Conservation (phyloP, 305 asterid genomes). For the Fraxinus sp. region DNA sequence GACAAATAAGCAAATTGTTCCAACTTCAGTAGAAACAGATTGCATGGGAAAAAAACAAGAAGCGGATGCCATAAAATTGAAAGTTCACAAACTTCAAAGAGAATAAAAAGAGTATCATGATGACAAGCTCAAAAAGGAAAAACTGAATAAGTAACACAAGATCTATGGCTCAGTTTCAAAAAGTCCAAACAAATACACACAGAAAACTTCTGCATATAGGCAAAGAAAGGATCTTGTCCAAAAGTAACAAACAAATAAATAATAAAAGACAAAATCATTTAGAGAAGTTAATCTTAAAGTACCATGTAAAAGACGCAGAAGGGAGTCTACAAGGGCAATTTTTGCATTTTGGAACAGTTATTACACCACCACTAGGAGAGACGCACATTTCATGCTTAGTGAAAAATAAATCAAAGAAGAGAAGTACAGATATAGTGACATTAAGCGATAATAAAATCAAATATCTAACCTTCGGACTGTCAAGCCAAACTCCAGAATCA, state of each 20-base stretch:
- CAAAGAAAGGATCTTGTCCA: background rate
- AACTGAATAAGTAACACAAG: background rate
- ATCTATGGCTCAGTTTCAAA: background rate
- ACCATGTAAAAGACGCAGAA: background rate
- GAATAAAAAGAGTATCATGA: background rate
- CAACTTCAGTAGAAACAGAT: background rate
- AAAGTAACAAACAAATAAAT: background rate
- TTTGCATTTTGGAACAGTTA: slow-evolving; percentile 11
- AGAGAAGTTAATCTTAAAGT: background rate
- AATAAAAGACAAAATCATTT: background rate
- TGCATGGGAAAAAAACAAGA: background rate
- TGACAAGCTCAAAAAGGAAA: slow-evolving; percentile 2
- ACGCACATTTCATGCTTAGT: background rate
- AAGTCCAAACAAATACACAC: background rate
- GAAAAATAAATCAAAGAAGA: slow-evolving; percentile 11
- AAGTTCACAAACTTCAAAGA: background rate
- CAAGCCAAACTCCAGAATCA: slow-evolving; percentile 95
- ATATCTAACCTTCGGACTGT: slow-evolving; percentile 72
- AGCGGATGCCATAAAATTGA: background rate
- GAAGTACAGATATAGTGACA: slow-evolving; percentile 4
- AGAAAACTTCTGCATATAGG: background rate
- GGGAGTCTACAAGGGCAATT: background rate
- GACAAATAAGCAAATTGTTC: background rate
- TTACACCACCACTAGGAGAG: slow-evolving; percentile 17
- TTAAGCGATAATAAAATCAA: slow-evolving; percentile 22